A percentile compares a stretch with the other conserved stretches of the same genome.
These are phyloP conservation scores for Hortiboletus campestris DNA, from an alignment of 768 basidiomycete species.

Conservation along the genomic window DNA sequence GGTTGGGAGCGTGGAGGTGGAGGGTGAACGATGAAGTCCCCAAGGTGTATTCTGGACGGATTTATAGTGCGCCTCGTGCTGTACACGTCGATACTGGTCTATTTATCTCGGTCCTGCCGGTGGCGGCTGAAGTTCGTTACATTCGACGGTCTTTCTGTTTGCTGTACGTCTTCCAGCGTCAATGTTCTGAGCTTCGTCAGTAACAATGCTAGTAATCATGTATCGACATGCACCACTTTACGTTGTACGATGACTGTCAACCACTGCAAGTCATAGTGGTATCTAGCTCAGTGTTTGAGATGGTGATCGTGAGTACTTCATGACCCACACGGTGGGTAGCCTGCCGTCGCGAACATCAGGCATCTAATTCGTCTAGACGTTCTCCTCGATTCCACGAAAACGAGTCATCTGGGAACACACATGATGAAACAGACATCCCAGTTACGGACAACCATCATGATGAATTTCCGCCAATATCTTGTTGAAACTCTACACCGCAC, in stretches of 20 bases:
- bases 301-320: too few relatives aligned
- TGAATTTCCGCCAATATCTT: too few relatives aligned
- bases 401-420: too few relatives aligned
- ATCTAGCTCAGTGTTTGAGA: too few relatives aligned
- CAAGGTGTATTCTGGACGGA: not conserved
- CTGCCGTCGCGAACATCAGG: too few relatives aligned
- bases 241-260: not conserved
- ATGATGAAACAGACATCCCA: too few relatives aligned
- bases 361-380: too few relatives aligned
- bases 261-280: too few relatives aligned
- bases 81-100: not conserved
- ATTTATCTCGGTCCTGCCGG: not conserved
- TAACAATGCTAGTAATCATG: not conserved
- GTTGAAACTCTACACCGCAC: too few relatives aligned
- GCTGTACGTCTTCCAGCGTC: not conserved
- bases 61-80: not conserved
- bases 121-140: not conserved
- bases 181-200: not conserved
- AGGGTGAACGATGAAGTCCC: conserved; percentile 3
- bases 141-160: not conserved
- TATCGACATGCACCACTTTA: not conserved
- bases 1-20: conserved; percentile 18
- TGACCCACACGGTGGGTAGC: too few relatives aligned
- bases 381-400: too few relatives aligned
- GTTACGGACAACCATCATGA: too few relatives aligned